Evolutionary conservation across 495 filamentous ascomycete species (phyloP).

Genomic region (Penicillium malachiteum): DNA sequence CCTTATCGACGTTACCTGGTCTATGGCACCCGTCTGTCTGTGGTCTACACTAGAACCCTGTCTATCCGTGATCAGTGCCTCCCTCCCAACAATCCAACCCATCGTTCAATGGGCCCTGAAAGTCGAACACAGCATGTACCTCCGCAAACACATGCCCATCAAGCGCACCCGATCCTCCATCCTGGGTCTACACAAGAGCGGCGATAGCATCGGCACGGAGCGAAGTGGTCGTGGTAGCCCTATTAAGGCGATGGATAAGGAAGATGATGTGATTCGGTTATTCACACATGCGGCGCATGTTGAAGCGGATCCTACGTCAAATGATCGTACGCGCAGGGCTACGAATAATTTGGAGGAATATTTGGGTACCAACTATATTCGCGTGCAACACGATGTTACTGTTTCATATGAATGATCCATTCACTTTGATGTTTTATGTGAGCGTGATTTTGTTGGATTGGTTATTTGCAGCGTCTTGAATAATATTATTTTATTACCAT

Average conservation of each 20-base stretch:
- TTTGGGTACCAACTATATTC: conserved; percentile 16
- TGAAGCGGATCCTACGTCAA: background rate
- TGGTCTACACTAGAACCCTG: conserved; percentile 49
- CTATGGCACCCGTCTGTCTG: conserved; percentile 39
- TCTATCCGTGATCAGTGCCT: conserved; percentile 42
- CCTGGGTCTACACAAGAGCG: background rate
- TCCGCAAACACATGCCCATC: background rate
- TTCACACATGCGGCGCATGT: conserved; percentile 1
- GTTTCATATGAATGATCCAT: conserved; percentile 1
- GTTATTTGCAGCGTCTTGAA: background rate
- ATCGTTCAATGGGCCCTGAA: conserved; percentile 18
- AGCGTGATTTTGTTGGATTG: background rate
- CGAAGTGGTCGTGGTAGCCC: background rate
- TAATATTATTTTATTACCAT: too few species aligned
- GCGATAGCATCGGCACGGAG: background rate
- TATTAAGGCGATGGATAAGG: background rate
- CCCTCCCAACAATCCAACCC: conserved; percentile 26
- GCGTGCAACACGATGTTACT: conserved; percentile 18
- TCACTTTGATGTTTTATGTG: background rate
- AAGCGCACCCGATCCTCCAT: background rate
- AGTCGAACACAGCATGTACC: conserved; percentile 3
- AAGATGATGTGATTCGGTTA: conserved; percentile 11
- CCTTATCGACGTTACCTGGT: conserved; percentile 32
- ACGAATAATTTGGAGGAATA: conserved; percentile 8
- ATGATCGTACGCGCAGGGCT: background rate